Evolutionary conservation across 768 basidiomycete genomes (phyloP), one percentile per base, ranked within the genome.

Genomic region (Boletus sp.): DNA sequence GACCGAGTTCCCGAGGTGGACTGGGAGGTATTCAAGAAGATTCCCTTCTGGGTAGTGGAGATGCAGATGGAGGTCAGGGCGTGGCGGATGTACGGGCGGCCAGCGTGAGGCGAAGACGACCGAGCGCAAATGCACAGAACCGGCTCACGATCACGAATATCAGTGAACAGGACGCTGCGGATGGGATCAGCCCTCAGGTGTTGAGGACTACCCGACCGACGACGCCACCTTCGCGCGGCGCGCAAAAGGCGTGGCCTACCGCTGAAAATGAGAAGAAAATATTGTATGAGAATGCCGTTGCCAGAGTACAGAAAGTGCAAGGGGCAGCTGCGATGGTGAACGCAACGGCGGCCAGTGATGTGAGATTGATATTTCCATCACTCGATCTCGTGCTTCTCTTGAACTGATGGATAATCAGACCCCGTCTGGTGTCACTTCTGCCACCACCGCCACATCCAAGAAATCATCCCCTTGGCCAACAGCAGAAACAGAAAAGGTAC

Each of bases 401-500:
- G n/a, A 33, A 33, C 56, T 61, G 44, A 71, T 33, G 24, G 15
- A 52, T 35, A 24, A 47, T 46, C 28, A 70, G 61, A 18, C 45
- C 39, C 24, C 54, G 14, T 45, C 63, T 7, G 24, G 15, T 44
- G 20, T 11, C 4, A n/a, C 45, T 5, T 49, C 65, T 35, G 5
- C 51, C 10, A n/a, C 57, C 3, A 29, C 50, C 12, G 6, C 55
- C 15, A 42, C 61, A 12, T 48, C 59, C 50, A 69, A 69, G 56
- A 64, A 60, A 24, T 47, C 56, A 0, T 3, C 63, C 3, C 47
- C 65, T 18, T 92, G 87, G 88, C 76, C 76, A 7, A 80, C 85
- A 1, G 89, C 92, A 0, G 90, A 91, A 70, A 82, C 85, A 54
- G 91, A 93, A 67, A 92, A 93, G 64, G 71, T 80, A 1, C 77